Percentiles rank a stretch among this genome's conserved stretches.
Conservation (phyloP, 176 grass and related monocot genomes). For the Musa itinerans region DNA sequence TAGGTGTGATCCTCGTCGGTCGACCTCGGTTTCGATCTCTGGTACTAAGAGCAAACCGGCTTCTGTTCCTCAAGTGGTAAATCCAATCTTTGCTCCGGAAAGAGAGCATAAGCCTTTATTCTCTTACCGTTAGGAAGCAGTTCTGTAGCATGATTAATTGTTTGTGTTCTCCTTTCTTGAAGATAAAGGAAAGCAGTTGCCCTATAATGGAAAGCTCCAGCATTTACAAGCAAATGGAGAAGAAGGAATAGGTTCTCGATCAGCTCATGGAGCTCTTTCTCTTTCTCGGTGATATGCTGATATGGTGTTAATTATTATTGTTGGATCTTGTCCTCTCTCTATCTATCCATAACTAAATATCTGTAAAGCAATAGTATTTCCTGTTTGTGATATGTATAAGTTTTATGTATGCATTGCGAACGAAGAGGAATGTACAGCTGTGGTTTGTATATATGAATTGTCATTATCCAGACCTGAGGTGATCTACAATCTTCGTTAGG, state of each 20-base stretch:
- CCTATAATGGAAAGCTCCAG: background rate
- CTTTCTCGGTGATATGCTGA: too few relatives aligned
- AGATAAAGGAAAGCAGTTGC: background rate
- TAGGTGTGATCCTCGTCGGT: slow-evolving; percentile 12
- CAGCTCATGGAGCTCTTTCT: too few relatives aligned
- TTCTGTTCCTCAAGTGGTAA: background rate
- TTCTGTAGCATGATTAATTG: background rate
- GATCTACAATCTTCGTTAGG: too few relatives aligned
- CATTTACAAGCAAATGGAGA: background rate
- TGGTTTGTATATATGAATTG: too few relatives aligned
- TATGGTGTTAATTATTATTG: too few relatives aligned
- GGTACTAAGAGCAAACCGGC: background rate
- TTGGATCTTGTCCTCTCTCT: too few relatives aligned
- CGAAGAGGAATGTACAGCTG: too few relatives aligned
- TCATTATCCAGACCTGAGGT: too few relatives aligned
- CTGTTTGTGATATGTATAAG: too few relatives aligned
- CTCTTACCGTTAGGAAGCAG: background rate
- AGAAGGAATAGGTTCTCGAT: background rate
- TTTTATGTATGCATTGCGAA: too few relatives aligned
- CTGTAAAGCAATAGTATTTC: too few relatives aligned
- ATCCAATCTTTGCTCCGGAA: slow-evolving; percentile 18
- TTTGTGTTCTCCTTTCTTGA: background rate
- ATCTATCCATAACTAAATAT: too few relatives aligned
- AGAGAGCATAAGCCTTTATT: background rate
- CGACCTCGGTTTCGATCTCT: background rate